phyloP scores from a whole-genome alignment of 306 rosid species.

The Pueraria montana region DNA sequence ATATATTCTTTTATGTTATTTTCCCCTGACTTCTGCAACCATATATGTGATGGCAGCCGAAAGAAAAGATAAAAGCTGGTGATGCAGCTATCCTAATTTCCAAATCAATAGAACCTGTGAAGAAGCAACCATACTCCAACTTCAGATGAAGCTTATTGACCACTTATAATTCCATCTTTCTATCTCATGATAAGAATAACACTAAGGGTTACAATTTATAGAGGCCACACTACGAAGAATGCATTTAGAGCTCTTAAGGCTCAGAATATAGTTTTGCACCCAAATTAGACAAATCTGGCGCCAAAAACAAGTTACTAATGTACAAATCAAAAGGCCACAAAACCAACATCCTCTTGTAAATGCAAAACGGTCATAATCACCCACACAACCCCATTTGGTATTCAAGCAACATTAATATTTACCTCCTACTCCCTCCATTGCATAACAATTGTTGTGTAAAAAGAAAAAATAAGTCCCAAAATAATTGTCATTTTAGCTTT shows the following conservation, averaged over 20 bases:
- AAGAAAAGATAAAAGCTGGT: background rate
- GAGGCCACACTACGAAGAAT: background rate
- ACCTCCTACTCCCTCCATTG: too few species aligned
- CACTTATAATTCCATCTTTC: background rate
- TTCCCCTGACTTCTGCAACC: background rate
- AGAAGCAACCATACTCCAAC: constrained; percentile 5
- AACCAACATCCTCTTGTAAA: background rate
- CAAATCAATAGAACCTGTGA: background rate
- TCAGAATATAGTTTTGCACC: background rate
- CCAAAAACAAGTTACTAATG: background rate
- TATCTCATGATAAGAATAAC: too few species aligned
- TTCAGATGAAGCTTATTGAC: constrained; percentile 12
- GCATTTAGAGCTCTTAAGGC: background rate
- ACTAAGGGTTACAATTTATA: too few species aligned
- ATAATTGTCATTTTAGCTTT: too few species aligned
- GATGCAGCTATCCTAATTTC: background rate
- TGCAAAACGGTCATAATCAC: background rate
- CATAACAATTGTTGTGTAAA: too few species aligned
- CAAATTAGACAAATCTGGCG: background rate
- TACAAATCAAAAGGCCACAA: background rate
- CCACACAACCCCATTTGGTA: background rate
- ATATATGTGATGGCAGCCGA: background rate
- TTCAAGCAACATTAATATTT: background rate
- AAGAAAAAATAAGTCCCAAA: too few species aligned
- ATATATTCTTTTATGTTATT: background rate